Base-by-base conservation (phyloP, 2,329 filamentous ascomycete genomes). In the Pseudonectria foliicola region DNA sequence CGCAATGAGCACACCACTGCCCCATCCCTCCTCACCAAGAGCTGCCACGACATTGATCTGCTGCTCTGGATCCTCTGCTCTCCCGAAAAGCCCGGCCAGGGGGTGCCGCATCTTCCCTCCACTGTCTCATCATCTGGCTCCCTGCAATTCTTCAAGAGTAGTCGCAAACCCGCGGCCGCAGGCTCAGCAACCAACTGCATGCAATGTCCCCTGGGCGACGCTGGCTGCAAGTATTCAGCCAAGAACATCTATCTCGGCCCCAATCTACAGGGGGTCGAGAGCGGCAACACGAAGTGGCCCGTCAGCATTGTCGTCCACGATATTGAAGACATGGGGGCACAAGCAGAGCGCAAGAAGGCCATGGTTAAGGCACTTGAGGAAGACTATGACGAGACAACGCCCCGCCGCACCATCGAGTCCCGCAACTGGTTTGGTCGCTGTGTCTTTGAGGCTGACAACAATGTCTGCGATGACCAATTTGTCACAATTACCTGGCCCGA, bases 11-110 rank as follows among this genome's bases (percentile, higher is more conserved):
- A 77, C 1, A 81, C 67, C 5, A 80, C 74, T n/a, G 89, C 75
- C 15, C 90, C 81, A 6, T 90, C 85, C 1, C 70, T 98, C 2
- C 71, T 98, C 21, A 95, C 90, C 3, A 98, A 96, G 62, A 93
- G 86, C 39, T 96, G 92, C 49, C 92, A 98, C 53, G 92, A 98
- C 50, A 85, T 98, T 32, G 92, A 98, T 55, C 77, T 96, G 38
- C 64, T 96, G 4, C 68, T 96, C 12, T 98, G 92, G 92, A 66
- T 96, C 30, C 71, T 96, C 10, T 90, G 82, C 54, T 86, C 85
- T 1, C 85, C 86, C 0, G 55, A 56, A 11, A 62, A 60, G 35
- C 57, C 66, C 1, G 62, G 66, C 10, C 50, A 60, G 2, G 59
- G 60, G 7, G 57, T 61, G 11, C 73, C 82, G 0, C 89, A 95